Conservation (phyloP, 305 asterid species). For the Solanum hybrid region DNA sequence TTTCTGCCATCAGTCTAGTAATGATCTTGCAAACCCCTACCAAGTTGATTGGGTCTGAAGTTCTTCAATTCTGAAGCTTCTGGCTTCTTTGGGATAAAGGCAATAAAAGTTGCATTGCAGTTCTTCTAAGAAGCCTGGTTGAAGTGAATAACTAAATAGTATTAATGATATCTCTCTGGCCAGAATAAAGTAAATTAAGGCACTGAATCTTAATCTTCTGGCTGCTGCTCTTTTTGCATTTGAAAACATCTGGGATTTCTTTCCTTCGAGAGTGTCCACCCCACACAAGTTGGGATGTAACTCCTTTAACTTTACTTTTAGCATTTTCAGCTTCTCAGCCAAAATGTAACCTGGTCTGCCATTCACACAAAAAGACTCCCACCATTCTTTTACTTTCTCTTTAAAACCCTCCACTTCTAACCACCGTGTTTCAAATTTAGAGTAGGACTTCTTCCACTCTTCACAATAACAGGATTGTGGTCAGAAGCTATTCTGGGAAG, state of each 20-base stretch:
- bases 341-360: neutral
- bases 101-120: neutral
- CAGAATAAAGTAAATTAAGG: neutral
- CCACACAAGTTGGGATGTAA: neutral
- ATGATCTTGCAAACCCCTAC: neutral
- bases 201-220: neutral
- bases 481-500: neutral
- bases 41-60: neutral
- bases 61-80: neutral
- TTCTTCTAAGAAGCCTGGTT: neutral
- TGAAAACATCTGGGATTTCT: neutral
- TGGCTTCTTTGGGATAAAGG: neutral
- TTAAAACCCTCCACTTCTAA: neutral
- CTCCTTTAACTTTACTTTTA: neutral
- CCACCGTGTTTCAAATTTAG: neutral
- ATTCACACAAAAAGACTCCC: neutral
- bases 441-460: neutral
- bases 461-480: neutral
- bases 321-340: neutral
- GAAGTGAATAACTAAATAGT: neutral
- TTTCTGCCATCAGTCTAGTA: neutral
- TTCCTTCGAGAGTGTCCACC: neutral
- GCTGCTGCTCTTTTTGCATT: neutral
- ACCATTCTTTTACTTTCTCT: neutral
- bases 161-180: neutral